These are phyloP conservation scores for Vigna nakashimae DNA, from an alignment of 306 rosid genomes.

Conservation along the genomic window DNA sequence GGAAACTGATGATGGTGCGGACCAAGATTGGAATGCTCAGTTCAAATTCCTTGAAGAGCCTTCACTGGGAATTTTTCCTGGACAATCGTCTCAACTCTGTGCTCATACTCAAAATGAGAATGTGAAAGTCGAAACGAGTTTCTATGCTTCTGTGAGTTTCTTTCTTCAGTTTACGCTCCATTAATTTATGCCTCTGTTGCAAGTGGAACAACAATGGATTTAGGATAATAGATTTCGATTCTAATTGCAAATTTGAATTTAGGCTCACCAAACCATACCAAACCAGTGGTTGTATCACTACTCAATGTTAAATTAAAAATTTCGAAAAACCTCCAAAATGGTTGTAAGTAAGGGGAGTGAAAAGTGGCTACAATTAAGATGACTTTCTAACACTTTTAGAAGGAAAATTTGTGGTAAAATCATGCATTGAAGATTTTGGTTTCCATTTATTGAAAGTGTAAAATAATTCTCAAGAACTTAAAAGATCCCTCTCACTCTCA, in stretches of 20 bases:
- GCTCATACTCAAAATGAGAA: slow-evolving; percentile 33
- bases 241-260: too few species aligned
- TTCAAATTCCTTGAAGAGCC: slow-evolving; percentile 67
- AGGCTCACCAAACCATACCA: too few species aligned
- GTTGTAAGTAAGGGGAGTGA: too few species aligned
- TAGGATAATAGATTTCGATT: too few species aligned
- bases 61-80: slow-evolving; percentile 49
- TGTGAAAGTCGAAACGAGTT: slow-evolving; percentile 35
- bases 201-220: too few species aligned
- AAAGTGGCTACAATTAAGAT: too few species aligned
- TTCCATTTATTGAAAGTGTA: not conserved
- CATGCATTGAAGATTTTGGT: not conserved
- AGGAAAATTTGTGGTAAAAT: not conserved
- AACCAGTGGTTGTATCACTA: too few species aligned
- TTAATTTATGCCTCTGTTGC: not conserved
- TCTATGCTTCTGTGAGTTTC: slow-evolving; percentile 60
- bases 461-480: too few species aligned
- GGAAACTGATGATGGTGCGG: slow-evolving; percentile 52
- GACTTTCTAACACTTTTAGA: not conserved
- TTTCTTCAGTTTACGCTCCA: not conserved
- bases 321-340: too few species aligned
- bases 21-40: slow-evolving; percentile 67
- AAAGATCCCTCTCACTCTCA: too few species aligned
- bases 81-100: slow-evolving; percentile 33
- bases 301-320: too few species aligned